Evolutionary conservation across 2,329 filamentous ascomycete genomes (phyloP).

Genomic region (Bipolaris cookei): DNA sequence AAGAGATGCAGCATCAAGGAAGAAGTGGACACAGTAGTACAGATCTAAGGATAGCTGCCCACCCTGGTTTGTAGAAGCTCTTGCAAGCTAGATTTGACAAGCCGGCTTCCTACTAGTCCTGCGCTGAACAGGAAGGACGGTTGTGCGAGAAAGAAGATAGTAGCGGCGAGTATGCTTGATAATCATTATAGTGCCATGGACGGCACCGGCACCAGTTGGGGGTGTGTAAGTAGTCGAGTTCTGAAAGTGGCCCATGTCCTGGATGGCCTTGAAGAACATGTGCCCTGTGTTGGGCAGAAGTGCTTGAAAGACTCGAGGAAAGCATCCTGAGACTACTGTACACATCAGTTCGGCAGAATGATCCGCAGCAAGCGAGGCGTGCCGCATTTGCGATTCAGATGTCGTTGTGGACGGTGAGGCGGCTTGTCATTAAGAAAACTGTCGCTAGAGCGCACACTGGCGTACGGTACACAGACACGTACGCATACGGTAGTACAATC

Average conservation of each 20-base stretch:
- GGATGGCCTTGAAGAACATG: not conserved
- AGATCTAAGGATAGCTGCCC: not conserved
- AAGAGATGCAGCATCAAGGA: not conserved
- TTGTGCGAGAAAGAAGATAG: too few relatives aligned
- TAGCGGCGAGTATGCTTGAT: too few relatives aligned
- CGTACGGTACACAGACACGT: not conserved
- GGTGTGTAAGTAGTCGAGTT: not conserved
- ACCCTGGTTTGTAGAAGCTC: not conserved
- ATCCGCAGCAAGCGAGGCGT: not conserved
- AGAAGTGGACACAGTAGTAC: not conserved
- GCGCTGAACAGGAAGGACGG: not conserved
- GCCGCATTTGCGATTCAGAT: not conserved
- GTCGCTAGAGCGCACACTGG: not conserved
- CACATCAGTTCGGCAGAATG: not conserved
- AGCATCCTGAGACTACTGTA: not conserved
- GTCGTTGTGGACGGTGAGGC: not conserved
- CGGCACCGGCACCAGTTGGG: not conserved
- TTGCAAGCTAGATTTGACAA: not conserved
- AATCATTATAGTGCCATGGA: not conserved
- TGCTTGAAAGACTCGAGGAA: not conserved
- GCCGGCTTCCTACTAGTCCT: conserved; percentile 1
- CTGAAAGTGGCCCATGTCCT: not conserved
- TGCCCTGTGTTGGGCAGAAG: not conserved
- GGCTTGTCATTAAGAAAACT: not conserved
- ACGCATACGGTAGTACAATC: not conserved